phyloP scores from a whole-genome alignment of 2,329 filamentous ascomycete species.

The Fusarium pseudoanthophilum region DNA sequence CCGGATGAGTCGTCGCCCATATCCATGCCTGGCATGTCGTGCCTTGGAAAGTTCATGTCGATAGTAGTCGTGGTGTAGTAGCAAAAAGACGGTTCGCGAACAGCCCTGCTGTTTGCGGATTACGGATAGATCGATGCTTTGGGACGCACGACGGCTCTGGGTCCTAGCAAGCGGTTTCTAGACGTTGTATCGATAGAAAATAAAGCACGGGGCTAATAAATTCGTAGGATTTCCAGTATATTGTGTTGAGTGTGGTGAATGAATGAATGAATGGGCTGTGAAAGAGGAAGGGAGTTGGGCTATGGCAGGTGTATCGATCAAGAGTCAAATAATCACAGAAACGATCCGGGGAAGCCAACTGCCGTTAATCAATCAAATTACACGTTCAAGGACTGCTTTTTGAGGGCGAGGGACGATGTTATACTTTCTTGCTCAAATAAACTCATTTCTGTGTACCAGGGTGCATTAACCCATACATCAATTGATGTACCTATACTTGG shows the following conservation, averaged over 20 bases:
- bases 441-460: slow-evolving; percentile 17
- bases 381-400: neutral
- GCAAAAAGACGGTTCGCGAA: neutral
- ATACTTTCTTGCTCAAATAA: slow-evolving; percentile 35
- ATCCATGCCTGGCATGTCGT: slow-evolving; percentile 42
- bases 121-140: neutral
- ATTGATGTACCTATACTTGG: slow-evolving; percentile 29
- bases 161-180: neutral
- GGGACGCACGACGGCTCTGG: neutral
- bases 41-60: slow-evolving; percentile 40
- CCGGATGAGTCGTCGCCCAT: slow-evolving; percentile 27
- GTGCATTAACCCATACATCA: neutral
- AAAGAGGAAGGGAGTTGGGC: neutral
- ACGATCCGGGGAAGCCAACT: neutral
- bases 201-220: neutral
- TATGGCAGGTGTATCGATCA: neutral
- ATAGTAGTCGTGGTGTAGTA: neutral
- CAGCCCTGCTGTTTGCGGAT: neutral
- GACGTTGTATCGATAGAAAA: neutral
- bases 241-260: neutral
- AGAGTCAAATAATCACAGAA: neutral
- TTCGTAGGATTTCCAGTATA: neutral
- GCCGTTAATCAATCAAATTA: neutral
- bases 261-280: neutral
- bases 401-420: neutral